These are phyloP conservation scores for Aspergillus ellipticus DNA, from an alignment of 495 filamentous ascomycete genomes.

Conservation along the genomic window DNA sequence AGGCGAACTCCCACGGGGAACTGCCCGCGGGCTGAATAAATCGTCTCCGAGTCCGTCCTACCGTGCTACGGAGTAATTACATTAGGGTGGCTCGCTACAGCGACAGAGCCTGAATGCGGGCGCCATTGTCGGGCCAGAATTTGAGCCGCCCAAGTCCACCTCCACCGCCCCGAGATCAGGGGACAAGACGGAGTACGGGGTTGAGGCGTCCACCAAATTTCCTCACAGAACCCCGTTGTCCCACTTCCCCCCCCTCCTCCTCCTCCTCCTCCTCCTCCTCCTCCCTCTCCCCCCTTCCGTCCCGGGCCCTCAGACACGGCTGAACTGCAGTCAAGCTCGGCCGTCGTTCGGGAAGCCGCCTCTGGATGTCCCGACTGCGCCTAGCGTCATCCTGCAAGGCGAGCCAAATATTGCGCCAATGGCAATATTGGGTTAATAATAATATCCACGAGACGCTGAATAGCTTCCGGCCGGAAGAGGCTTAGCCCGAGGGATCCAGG, in stretches of 20 bases:
- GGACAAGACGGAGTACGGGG: neutral
- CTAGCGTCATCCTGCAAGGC: constrained; percentile 13
- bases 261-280: neutral
- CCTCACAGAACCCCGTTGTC: neutral
- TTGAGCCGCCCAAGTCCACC: neutral
- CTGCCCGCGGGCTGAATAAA: neutral
- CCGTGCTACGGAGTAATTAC: neutral
- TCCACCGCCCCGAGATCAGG: neutral
- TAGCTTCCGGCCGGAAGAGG: neutral
- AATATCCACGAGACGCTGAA: neutral
- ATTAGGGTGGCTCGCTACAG: neutral
- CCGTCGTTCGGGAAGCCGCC: constrained; percentile 14
- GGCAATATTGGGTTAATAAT: neutral
- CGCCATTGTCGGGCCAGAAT: constrained; percentile 1
- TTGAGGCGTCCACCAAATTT: neutral
- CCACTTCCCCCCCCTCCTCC: neutral
- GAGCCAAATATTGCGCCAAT: constrained; percentile 6
- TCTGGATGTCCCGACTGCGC: constrained; percentile 3
- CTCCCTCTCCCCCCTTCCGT: neutral
- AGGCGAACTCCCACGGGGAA: constrained; percentile 12
- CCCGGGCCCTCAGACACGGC: neutral
- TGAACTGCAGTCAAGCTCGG: neutral
- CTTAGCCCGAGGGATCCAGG: neutral
- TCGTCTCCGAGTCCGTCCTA: too few relatives aligned
- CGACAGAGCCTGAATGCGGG: neutral